phyloP scores from a whole-genome alignment of 2,329 filamentous ascomycete genomes.

The Trichophyton schoenleinii region DNA sequence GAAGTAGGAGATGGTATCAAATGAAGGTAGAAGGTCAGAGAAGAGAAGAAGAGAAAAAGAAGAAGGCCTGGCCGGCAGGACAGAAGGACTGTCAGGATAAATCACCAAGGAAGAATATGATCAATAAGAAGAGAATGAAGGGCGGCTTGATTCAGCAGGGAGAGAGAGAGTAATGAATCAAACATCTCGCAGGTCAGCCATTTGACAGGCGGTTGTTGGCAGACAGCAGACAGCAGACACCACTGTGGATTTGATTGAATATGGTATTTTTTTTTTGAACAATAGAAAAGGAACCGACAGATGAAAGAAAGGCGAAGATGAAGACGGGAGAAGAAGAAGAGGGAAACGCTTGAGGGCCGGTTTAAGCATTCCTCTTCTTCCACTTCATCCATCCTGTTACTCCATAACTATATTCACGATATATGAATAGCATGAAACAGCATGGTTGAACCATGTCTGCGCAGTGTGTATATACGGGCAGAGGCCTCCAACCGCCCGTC shows the following conservation, averaged over 20 bases:
- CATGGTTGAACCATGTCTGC: constrained; percentile 13
- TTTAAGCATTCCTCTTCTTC: constrained; percentile 3
- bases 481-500: not conserved
- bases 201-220: too few species aligned
- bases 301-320: constrained; percentile 10
- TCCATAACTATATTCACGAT: constrained; percentile 15
- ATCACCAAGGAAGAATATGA: constrained; percentile 1
- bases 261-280: too few species aligned
- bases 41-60: constrained; percentile 2
- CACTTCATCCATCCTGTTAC: not conserved
- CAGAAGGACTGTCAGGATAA: not conserved
- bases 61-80: constrained; percentile 6
- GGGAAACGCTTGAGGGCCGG: not conserved
- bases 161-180: constrained; percentile 4
- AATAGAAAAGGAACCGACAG: not conserved
- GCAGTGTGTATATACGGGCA: not conserved
- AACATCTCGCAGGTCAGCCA: not conserved
- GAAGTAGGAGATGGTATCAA: not conserved
- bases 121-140: constrained; percentile 3
- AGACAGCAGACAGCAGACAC: too few species aligned
- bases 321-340: not conserved
- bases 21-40: constrained; percentile 10
- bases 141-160: not conserved
- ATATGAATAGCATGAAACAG: constrained; percentile 6
- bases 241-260: too few species aligned